These are phyloP conservation scores for Metschnikowia peoriensis DNA, from an alignment of 805 yeast genomes.

Conservation along the genomic window DNA sequence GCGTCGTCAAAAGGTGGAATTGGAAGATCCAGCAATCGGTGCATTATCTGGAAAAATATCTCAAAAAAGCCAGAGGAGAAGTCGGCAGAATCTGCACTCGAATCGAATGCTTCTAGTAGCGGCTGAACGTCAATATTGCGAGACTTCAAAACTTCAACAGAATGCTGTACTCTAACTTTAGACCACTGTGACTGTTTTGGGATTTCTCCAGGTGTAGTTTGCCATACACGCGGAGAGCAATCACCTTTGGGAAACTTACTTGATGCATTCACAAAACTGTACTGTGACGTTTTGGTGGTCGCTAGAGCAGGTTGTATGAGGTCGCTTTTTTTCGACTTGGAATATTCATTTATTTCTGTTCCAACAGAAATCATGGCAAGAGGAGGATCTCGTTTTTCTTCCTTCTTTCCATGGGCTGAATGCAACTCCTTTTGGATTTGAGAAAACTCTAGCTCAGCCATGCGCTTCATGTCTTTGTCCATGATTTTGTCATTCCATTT, in stretches of 20 bases:
- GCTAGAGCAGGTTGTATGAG: not conserved
- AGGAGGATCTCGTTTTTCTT: not conserved
- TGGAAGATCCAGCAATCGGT: not conserved
- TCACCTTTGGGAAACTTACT: not conserved
- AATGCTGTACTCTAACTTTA: not conserved
- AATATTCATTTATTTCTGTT: not conserved
- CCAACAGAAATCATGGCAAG: not conserved
- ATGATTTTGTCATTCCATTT: constrained; percentile 38
- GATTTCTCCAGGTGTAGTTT: not conserved
- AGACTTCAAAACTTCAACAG: not conserved
- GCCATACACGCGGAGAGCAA: not conserved
- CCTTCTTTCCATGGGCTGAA: not conserved
- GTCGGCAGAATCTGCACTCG: not conserved
- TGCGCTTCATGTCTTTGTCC: constrained; percentile 26
- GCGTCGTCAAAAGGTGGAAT: not conserved
- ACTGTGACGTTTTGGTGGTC: not conserved
- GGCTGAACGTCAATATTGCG: not conserved
- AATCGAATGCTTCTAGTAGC: not conserved
- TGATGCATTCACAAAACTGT: not conserved
- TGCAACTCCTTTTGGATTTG: not conserved
- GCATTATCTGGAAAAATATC: not conserved
- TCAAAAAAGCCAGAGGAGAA: not conserved
- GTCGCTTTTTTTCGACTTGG: not conserved
- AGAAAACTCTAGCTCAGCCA: constrained; percentile 9
- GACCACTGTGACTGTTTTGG: constrained; percentile 1